Conservation (phyloP, 1,284 basidiomycete species). For the Lentinula novae-zelandiae region DNA sequence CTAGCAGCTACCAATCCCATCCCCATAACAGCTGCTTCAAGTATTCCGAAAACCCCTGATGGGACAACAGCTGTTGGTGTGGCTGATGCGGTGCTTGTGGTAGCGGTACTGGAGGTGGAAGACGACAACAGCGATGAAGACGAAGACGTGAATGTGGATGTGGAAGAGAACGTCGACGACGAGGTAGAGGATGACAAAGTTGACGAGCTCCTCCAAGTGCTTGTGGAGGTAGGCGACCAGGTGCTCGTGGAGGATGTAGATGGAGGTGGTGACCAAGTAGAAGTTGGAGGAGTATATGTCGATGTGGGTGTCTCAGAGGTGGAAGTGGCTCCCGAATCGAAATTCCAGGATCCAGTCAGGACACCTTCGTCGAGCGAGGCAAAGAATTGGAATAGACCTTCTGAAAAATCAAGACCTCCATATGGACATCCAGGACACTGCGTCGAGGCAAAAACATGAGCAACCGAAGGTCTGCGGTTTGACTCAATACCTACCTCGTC, state of each 20-base stretch:
- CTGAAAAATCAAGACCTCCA: slow-evolving; percentile 72
- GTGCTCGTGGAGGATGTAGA: not conserved
- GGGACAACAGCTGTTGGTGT: not conserved
- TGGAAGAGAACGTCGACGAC: not conserved
- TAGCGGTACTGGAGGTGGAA: not conserved
- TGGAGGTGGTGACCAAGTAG: slow-evolving; percentile 8
- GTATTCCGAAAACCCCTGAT: not conserved
- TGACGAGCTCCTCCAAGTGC: slow-evolving; percentile 6
- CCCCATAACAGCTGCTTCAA: not conserved
- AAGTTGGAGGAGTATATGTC: slow-evolving; percentile 2
- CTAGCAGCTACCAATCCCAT: not conserved
- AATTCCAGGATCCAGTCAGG: slow-evolving; percentile 54
- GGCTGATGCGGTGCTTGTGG: not conserved
- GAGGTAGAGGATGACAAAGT: not conserved
- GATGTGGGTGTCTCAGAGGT: slow-evolving; percentile 4
- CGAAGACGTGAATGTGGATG: not conserved
- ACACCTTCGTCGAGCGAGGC: slow-evolving; percentile 42
- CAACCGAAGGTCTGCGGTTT: not conserved
- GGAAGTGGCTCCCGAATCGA: slow-evolving; percentile 27
- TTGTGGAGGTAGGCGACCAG: slow-evolving; percentile 1
- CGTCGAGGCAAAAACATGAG: not conserved
- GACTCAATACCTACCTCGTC: slow-evolving; percentile 51
- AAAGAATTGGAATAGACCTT: slow-evolving; percentile 62
- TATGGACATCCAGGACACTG: slow-evolving; percentile 66
- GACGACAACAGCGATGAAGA: not conserved